These are phyloP conservation scores for Sporothrix protearum DNA, from an alignment of 2,329 filamentous ascomycete genomes.

Conservation along the genomic window DNA sequence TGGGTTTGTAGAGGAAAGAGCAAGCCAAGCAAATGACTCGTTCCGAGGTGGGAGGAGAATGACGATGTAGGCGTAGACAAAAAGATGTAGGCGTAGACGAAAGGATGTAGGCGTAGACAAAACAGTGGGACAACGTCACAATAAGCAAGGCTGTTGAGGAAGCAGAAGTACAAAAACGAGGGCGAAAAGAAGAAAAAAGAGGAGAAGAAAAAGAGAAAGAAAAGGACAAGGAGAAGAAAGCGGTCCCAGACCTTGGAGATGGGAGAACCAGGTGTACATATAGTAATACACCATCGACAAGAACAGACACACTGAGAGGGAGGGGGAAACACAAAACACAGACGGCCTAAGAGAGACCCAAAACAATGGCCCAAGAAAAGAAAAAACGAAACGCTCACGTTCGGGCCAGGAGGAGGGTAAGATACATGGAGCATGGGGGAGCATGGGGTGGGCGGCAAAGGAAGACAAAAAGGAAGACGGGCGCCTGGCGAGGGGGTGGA, in stretches of 20 bases:
- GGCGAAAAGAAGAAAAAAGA: not conserved
- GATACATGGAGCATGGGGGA: not conserved
- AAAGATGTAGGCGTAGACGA: no score
- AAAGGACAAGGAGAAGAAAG: constrained; percentile 2
- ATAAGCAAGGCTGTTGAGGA: constrained; percentile 37
- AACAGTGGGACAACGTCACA: constrained; percentile 30
- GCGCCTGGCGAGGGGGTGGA: not conserved
- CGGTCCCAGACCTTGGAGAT: not conserved
- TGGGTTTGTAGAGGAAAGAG: constrained; percentile 17
- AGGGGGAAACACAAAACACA: not conserved
- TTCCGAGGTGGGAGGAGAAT: constrained; percentile 29
- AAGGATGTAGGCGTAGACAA: constrained; percentile 36
- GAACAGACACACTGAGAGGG: not conserved
- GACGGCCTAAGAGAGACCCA: not conserved
- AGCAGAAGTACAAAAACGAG: constrained; percentile 4
- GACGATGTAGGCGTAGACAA: no score
- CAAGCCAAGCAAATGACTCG: constrained; percentile 47
- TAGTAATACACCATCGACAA: not conserved
- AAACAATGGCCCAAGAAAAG: not conserved
- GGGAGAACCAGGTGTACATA: constrained; percentile 19
- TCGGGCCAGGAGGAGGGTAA: constrained; percentile 2
- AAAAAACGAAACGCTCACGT: not conserved
- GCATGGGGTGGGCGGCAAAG: constrained; percentile 24
- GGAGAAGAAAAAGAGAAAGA: not conserved
- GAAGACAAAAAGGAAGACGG: not conserved